phyloP scores from a whole-genome alignment of 2,329 filamentous ascomycete genomes.

The Stagonosporopsis cucurbitacearum region DNA sequence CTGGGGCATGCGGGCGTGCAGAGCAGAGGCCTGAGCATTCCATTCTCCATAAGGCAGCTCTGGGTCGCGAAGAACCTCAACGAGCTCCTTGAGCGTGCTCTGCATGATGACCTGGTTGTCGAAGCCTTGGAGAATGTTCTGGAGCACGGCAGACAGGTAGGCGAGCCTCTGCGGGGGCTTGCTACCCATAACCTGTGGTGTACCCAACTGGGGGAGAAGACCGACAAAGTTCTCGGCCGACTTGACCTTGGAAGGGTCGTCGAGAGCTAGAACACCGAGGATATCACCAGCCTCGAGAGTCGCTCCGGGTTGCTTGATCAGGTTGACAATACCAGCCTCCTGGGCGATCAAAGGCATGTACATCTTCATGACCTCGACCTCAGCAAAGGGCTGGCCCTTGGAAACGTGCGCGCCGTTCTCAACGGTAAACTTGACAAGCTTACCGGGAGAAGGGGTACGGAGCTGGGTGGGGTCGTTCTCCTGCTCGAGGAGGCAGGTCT shows the following conservation, averaged over 20 bases:
- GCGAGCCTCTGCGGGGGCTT: constrained; percentile 91
- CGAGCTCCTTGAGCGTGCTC: constrained; percentile 81
- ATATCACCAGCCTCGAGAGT: constrained; percentile 98
- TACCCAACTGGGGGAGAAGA: constrained; percentile 84
- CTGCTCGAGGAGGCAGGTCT: constrained; percentile 96
- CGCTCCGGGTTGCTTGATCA: constrained; percentile 99
- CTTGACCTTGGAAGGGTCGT: constrained; percentile 96
- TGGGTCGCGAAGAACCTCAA: constrained; percentile 86
- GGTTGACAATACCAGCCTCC: constrained; percentile 94
- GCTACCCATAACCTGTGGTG: constrained; percentile 83
- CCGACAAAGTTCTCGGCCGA: constrained; percentile 93
- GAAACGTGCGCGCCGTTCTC: constrained; percentile 94
- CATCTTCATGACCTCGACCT: constrained; percentile 99
- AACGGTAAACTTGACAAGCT: constrained; percentile 96
- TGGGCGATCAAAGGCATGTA: constrained; percentile 98
- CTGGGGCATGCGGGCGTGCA: constrained; percentile 97
- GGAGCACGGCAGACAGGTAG: constrained; percentile 76
- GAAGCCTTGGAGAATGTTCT: constrained; percentile 89
- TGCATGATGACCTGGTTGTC: constrained; percentile 98
- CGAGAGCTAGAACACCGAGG: constrained; percentile 92
- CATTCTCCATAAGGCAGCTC: constrained; percentile 97
- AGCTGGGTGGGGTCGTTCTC: constrained; percentile 99
- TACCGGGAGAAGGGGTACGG: constrained; percentile 91
- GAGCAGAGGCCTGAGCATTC: constrained; percentile 91
- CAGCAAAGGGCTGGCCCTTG: constrained; percentile 90